phyloP scores from a whole-genome alignment of 805 yeast species.

The Saturnispora besseyi region DNA sequence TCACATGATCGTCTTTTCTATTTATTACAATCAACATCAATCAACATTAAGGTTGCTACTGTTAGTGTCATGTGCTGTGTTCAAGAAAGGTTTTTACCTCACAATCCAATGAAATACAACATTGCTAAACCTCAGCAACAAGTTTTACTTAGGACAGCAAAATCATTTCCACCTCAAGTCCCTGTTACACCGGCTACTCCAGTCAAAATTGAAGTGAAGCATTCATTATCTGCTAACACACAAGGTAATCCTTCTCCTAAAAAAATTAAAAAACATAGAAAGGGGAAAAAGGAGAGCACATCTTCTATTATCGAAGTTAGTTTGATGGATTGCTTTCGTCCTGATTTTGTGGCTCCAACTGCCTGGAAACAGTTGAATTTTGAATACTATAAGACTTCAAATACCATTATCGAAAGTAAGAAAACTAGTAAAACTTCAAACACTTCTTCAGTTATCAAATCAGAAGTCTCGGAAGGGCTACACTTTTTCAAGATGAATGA shows the following conservation, averaged over 20 bases:
- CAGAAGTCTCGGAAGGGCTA: constrained; percentile 35
- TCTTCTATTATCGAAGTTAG: constrained; percentile 15
- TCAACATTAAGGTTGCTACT: constrained; percentile 50
- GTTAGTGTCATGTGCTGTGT: constrained; percentile 44
- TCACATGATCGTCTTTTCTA: constrained; percentile 52
- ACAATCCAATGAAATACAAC: constrained; percentile 33
- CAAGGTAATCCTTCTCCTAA: constrained; percentile 4
- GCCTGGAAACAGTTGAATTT: constrained; percentile 50
- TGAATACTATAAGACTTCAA: constrained; percentile 37
- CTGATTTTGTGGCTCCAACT: constrained; percentile 35
- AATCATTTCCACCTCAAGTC: constrained; percentile 30
- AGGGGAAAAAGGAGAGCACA: constrained; percentile 7
- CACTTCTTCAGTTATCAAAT: constrained; percentile 10
- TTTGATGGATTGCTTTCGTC: constrained; percentile 24
- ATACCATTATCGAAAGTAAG: constrained; percentile 10
- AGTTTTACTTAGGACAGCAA: constrained; percentile 42
- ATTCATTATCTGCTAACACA: constrained; percentile 23
- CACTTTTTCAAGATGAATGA: constrained; percentile 43
- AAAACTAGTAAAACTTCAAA: neutral
- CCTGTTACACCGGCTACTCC: constrained; percentile 24
- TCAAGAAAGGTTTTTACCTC: constrained; percentile 50
- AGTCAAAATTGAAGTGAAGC: constrained; percentile 12
- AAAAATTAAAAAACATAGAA: constrained; percentile 10
- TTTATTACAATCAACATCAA: constrained; percentile 50
- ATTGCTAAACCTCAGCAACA: constrained; percentile 38